These are phyloP conservation scores for Penicillium diatomitis DNA, from an alignment of 495 filamentous ascomycete species.

Conservation along the genomic window DNA sequence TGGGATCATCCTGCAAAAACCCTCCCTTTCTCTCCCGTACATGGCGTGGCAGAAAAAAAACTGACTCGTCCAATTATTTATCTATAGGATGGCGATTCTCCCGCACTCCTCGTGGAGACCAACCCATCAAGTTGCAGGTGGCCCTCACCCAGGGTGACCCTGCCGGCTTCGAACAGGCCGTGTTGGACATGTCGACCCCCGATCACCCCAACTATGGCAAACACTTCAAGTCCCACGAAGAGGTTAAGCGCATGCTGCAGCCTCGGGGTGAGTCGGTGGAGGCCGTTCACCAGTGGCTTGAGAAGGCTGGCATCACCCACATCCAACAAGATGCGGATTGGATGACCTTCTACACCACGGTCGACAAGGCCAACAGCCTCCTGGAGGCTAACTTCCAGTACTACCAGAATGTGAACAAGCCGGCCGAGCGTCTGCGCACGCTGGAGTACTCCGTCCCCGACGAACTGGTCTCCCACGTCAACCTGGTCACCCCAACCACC, in stretches of 20 bases:
- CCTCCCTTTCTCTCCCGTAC: too few relatives aligned
- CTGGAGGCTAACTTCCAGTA: slow-evolving; percentile 49
- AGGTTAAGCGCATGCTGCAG: slow-evolving; percentile 43
- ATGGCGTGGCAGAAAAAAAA: too few relatives aligned
- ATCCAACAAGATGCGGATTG: slow-evolving; percentile 51
- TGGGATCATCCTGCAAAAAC: not conserved
- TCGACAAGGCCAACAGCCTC: slow-evolving; percentile 44
- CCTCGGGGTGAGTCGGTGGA: slow-evolving; percentile 35
- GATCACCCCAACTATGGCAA: slow-evolving; percentile 48
- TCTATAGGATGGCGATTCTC: slow-evolving; percentile 29
- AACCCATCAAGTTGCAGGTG: slow-evolving; percentile 32
- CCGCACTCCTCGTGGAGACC: slow-evolving; percentile 18
- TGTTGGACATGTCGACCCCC: slow-evolving; percentile 54
- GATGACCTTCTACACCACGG: slow-evolving; percentile 48
- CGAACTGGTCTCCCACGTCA: slow-evolving; percentile 35
- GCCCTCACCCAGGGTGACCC: slow-evolving; percentile 50
- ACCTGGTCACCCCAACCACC: slow-evolving; percentile 49
- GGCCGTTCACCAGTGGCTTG: slow-evolving; percentile 42
- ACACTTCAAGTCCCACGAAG: slow-evolving; percentile 46
- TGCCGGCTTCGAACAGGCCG: slow-evolving; percentile 49
- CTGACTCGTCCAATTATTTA: not conserved
- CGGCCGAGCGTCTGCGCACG: slow-evolving; percentile 45
- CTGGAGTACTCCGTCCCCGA: slow-evolving; percentile 51
- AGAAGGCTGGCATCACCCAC: slow-evolving; percentile 34
- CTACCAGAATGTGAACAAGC: slow-evolving; percentile 33